Percentiles rank a stretch among this genome's conserved stretches.
These are phyloP conservation scores for Ogataea pilisensis DNA, from an alignment of 805 yeast species.

Conservation along the genomic window DNA sequence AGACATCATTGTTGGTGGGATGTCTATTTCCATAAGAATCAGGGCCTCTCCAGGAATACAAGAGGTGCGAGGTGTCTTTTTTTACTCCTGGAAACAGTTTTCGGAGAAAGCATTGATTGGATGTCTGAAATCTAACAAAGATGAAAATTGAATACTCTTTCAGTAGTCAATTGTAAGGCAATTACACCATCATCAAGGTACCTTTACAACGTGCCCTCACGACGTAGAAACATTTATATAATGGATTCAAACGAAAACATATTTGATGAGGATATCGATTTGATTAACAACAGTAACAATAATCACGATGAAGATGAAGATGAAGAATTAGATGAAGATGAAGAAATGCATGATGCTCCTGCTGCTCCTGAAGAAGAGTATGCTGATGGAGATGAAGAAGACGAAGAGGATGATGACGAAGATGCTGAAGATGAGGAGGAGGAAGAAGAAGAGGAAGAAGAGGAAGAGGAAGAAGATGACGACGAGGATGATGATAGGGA, in stretches of 20 bases:
- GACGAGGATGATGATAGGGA: slow-evolving; percentile 27
- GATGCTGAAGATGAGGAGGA: slow-evolving; percentile 26
- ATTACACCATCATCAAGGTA: too few relatives aligned
- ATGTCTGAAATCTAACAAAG: too few relatives aligned
- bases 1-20: slow-evolving; percentile 24
- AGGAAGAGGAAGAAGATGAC: slow-evolving; percentile 28
- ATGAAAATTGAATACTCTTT: too few relatives aligned
- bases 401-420: slow-evolving; percentile 20
- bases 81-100: too few relatives aligned
- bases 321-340: slow-evolving; percentile 22
- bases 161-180: too few relatives aligned
- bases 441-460: slow-evolving; percentile 23
- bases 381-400: slow-evolving; percentile 23
- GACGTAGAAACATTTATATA: too few relatives aligned
- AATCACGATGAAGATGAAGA: slow-evolving; percentile 11
- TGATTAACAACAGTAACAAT: slow-evolving; percentile 13
- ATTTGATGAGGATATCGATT: slow-evolving; percentile 25
- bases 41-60: too few relatives aligned
- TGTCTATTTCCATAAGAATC: too few relatives aligned
- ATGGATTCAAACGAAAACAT: slow-evolving; percentile 18
- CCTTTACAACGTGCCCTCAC: too few relatives aligned
- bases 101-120: too few relatives aligned
- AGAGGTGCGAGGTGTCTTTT: too few relatives aligned
- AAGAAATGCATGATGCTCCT: slow-evolving; percentile 4
- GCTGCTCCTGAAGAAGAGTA: slow-evolving; percentile 10